A percentile compares a stretch with the other conserved stretches of the same genome.
Evolutionary conservation across 805 yeast species (phyloP).

Genomic region (Priceomyces carsonii): DNA sequence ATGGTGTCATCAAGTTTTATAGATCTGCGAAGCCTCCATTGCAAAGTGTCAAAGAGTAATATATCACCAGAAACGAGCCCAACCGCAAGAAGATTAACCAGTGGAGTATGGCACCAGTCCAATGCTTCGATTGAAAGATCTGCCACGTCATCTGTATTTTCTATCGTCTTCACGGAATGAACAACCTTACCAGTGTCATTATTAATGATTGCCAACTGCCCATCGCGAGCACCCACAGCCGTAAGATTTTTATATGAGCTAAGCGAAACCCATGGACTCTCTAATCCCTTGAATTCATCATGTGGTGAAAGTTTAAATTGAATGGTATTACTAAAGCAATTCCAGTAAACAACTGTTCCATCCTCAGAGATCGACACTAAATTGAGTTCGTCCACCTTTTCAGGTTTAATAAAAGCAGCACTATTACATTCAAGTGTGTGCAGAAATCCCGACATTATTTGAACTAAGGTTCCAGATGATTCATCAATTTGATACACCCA

Average conservation of each 20-base stretch:
- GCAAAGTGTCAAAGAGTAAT: conserved; percentile 75
- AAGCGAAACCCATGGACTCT: conserved; percentile 88
- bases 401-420: conserved; percentile 71
- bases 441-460: conserved; percentile 74
- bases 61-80: conserved; percentile 90
- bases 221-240: conserved; percentile 88
- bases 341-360: conserved; percentile 86
- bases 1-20: conserved; percentile 77
- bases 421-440: conserved; percentile 80
- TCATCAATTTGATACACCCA: conserved; percentile 85
- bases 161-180: conserved; percentile 64
- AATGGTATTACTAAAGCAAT: conserved; percentile 73
- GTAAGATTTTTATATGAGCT: conserved; percentile 52
- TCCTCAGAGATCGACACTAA: conserved; percentile 82
- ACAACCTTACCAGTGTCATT: conserved; percentile 71
- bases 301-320: conserved; percentile 63
- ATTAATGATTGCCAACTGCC: conserved; percentile 78
- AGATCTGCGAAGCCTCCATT: conserved; percentile 82
- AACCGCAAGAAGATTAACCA: conserved; percentile 65
- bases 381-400: conserved; percentile 58
- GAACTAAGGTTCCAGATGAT: conserved; percentile 48
- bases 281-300: conserved; percentile 67
- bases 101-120: conserved; percentile 65
- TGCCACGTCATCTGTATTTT: conserved; percentile 46
- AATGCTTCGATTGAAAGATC: conserved; percentile 58